These are phyloP conservation scores for Flaveria linearis DNA, from an alignment of 129 eudicot genomes.

Conservation along the genomic window DNA sequence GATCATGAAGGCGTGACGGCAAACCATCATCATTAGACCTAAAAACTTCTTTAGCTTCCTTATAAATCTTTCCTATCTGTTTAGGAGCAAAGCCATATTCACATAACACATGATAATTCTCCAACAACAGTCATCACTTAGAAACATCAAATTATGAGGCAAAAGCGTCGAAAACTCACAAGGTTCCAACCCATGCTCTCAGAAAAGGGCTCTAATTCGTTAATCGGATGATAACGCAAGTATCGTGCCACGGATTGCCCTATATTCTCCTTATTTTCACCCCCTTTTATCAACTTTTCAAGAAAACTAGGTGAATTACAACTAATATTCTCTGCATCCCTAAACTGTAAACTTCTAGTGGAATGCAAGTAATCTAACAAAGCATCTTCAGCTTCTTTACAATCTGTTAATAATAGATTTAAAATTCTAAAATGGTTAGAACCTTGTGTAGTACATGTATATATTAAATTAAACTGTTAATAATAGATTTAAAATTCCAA, in stretches of 20 bases:
- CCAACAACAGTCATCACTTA: slow-evolving; percentile 72
- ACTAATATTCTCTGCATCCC: slow-evolving; percentile 81
- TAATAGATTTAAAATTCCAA: no score
- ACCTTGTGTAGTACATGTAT: no score
- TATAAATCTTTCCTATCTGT: slow-evolving; percentile 70
- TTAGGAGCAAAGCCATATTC: slow-evolving; percentile 60
- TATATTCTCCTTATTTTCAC: slow-evolving; percentile 30
- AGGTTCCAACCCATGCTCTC: slow-evolving; percentile 86
- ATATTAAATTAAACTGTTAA: no score
- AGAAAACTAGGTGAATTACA: slow-evolving; percentile 64
- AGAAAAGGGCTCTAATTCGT: slow-evolving; percentile 92
- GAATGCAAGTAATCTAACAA: slow-evolving; percentile 75
- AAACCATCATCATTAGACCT: slow-evolving; percentile 49
- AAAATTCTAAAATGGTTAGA: no score
- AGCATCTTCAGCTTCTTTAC: slow-evolving; percentile 71
- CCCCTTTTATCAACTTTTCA: slow-evolving; percentile 46
- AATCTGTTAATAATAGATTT: no score
- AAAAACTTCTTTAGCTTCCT: slow-evolving; percentile 62
- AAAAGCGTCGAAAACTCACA: slow-evolving; percentile 47
- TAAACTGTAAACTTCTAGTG: slow-evolving; percentile 67
- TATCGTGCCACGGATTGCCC: slow-evolving; percentile 52
- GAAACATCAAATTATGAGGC: slow-evolving; percentile 58
- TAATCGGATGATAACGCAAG: slow-evolving; percentile 80
- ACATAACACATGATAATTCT: slow-evolving; percentile 71
- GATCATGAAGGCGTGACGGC: slow-evolving; percentile 48